phyloP scores from a whole-genome alignment of 2,329 filamentous ascomycete genomes.

The Diaporthe eres region DNA sequence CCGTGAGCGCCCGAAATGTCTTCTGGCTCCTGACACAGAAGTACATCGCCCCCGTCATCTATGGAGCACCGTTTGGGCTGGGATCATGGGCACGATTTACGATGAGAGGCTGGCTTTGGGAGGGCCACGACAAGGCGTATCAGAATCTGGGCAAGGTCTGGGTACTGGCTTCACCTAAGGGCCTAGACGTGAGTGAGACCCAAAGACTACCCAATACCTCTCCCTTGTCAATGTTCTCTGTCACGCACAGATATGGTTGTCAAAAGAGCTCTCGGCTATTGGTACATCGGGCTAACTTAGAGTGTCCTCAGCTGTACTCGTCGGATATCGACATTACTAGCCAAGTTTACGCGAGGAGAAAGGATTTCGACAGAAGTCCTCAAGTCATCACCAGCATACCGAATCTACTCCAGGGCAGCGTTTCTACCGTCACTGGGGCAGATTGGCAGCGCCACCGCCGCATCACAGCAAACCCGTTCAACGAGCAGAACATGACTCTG shows the following conservation, averaged over 20 bases:
- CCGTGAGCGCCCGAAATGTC: background rate
- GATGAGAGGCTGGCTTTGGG: background rate
- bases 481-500: constrained; percentile 20
- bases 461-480: constrained; percentile 25
- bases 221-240: background rate
- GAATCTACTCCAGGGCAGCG: background rate
- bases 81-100: background rate
- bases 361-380: constrained; percentile 4
- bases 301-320: background rate
- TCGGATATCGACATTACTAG: background rate
- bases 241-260: background rate
- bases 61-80: constrained; percentile 3
- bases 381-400: background rate
- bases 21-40: constrained; percentile 11
- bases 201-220: too few species aligned
- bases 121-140: background rate
- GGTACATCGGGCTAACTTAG: background rate
- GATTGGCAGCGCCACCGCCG: constrained; percentile 33
- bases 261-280: accelerated
- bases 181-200: background rate
- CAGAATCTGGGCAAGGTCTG: constrained; percentile 12
- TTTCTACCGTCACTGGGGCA: background rate
- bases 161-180: background rate
- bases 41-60: background rate
- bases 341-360: constrained; percentile 13